These are phyloP conservation scores for Pholiota adiposa DNA, from an alignment of 1,284 basidiomycete species.

Conservation along the genomic window DNA sequence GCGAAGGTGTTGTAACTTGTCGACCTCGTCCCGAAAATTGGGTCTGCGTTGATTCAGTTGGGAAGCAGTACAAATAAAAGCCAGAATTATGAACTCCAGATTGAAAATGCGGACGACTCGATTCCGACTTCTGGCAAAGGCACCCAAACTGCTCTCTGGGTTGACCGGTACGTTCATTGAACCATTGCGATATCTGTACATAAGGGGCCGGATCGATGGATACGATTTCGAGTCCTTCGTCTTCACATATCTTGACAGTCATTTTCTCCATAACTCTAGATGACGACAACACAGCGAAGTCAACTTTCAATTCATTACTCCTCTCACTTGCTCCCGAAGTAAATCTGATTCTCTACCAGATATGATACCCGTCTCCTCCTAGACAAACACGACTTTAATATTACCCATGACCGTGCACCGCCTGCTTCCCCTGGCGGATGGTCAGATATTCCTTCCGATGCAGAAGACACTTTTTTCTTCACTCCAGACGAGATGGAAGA, in stretches of 20 bases:
- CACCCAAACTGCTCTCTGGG: constrained; percentile 41
- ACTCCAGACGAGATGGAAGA: constrained; percentile 68
- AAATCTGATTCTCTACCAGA: constrained; percentile 46
- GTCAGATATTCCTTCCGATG: constrained; percentile 82
- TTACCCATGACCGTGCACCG: not conserved
- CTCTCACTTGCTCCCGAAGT: constrained; percentile 15
- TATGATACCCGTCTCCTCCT: constrained; percentile 81
- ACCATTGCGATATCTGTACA: not conserved
- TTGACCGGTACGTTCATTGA: constrained; percentile 63
- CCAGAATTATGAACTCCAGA: no score
- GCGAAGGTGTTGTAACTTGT: constrained; percentile 10
- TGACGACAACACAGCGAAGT: constrained; percentile 20
- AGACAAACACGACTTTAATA: constrained; percentile 35
- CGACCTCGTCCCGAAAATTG: constrained; percentile 14
- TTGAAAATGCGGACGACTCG: constrained; percentile 1
- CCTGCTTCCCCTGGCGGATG: constrained; percentile 64
- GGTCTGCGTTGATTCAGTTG: constrained; percentile 51
- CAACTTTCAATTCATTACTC: constrained; percentile 24
- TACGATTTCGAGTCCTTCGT: no score
- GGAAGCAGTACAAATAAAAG: not conserved
- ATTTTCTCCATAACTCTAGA: no score
- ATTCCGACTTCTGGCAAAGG: constrained; percentile 14
- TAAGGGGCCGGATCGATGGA: no score
- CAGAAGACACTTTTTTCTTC: constrained; percentile 82
- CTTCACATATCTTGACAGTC: not conserved